Percentiles rank a stretch among this genome's conserved stretches.
Conservation (phyloP, 2,329 filamentous ascomycete species). For the Metarhizium anisopliae region DNA sequence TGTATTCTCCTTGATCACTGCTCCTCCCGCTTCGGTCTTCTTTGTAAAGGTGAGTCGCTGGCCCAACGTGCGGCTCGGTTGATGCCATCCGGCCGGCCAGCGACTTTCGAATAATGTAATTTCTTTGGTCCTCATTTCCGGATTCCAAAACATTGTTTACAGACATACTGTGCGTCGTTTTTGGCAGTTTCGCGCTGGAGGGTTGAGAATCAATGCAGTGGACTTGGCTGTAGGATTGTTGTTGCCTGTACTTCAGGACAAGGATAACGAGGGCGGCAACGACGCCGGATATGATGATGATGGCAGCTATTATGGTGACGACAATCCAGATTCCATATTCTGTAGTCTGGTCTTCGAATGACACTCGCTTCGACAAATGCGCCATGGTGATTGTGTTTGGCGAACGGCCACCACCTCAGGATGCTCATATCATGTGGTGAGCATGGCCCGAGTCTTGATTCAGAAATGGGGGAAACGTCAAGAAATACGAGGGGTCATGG, state of each 20-base stretch:
- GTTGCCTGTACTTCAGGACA: neutral
- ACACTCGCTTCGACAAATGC: neutral
- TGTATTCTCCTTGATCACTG: neutral
- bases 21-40: neutral
- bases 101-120: constrained; percentile 35
- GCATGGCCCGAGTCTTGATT: neutral
- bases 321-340: neutral
- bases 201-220: constrained; percentile 1
- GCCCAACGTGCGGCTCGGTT: neutral
- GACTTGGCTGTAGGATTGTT: neutral
- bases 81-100: constrained; percentile 23
- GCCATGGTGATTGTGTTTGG: neutral
- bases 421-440: neutral
- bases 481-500: neutral
- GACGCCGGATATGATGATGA: neutral
- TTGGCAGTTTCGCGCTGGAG: neutral
- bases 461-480: neutral
- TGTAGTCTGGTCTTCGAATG: neutral
- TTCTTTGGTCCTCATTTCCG: constrained; percentile 28
- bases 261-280: neutral
- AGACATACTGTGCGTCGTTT: neutral
- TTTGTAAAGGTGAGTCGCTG: neutral
- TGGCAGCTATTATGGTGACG: neutral
- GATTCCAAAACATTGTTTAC: constrained; percentile 5
- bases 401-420: neutral